Evolutionary conservation across 441 rosid species (phyloP), one percentile per base, ranked within the genome.

Genomic region (Gossypium trilobum): DNA sequence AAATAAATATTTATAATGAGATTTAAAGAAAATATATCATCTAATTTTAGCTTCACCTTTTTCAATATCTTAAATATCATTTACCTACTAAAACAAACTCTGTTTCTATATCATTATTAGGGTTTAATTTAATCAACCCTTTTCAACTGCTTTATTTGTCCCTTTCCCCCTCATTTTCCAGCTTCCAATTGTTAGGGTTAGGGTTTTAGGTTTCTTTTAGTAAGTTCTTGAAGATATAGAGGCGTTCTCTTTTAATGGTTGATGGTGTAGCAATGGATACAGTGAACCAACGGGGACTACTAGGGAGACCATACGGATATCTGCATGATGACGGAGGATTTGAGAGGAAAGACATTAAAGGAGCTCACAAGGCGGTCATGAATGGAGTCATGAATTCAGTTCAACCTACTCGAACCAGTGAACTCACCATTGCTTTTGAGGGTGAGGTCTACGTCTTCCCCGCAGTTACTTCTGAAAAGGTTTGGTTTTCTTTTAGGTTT

Each of bases 361-460:
- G 60, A 48, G 50, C 31, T 46, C 68, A 58, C n/a, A n/a, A 16
- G 11, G 52, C 52, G 58, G 25, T 23, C 64, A 22, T 65, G 64
- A 73, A 73, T 55, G 71, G 71, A n/a, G 64, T 14, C 7, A 13
- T 46, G 57, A 66, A 61, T 22, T 74, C 71, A 8, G 50, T 50
- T 5, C 71, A 58, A 50, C 48, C 79, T 8, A 76, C 58, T 76
- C 77, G 82, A 25, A 77, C 82, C 10, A 73, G 87, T 77, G 86
- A 80, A 81, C 83, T 85, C 61, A 82, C 85, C 17, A 39, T 84
- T 20, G 73, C 87, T 2, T 84, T 82, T 54, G 84, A 84, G 72
- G 87, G 87, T 20, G 85, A 84, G 74, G 85, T 84, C 58, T 84
- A 76, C 71, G 84, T 84, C 50, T 84, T 84, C 73, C 85, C 87